Evolutionary conservation across 352 stramenopile genomes (phyloP).

Genomic region (Phytophthora pinifolia): DNA sequence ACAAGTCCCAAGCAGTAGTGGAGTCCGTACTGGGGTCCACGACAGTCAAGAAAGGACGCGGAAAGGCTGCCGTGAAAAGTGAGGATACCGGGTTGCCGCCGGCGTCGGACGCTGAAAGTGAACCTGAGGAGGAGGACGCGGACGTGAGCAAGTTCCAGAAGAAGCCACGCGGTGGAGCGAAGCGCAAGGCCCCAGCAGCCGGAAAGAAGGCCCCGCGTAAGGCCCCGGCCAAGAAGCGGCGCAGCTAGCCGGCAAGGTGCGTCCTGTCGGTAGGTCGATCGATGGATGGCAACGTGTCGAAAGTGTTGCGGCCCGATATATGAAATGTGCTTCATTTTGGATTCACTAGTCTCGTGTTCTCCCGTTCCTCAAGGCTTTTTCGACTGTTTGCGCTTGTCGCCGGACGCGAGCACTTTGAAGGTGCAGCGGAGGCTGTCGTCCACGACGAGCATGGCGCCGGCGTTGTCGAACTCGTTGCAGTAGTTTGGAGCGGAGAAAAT

Average conservation of each 20-base stretch:
- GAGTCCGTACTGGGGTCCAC: slow-evolving; percentile 69
- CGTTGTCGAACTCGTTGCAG: slow-evolving; percentile 99
- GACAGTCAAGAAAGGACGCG: slow-evolving; percentile 73
- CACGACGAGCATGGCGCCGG: slow-evolving; percentile 88
- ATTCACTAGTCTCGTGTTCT: background rate
- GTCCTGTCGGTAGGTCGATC: slow-evolving; percentile 12
- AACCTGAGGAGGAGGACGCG: slow-evolving; percentile 56
- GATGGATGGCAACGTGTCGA: slow-evolving; percentile 13
- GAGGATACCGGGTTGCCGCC: slow-evolving; percentile 54
- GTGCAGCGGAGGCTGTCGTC: slow-evolving; percentile 73
- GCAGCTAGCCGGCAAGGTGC: slow-evolving; percentile 25
- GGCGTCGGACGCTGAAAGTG: slow-evolving; percentile 72
- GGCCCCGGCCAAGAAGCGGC: slow-evolving; percentile 58
- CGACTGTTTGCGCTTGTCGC: slow-evolving; percentile 60
- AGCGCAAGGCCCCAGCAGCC: slow-evolving; percentile 52
- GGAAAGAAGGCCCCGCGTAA: slow-evolving; percentile 55
- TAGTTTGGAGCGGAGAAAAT: slow-evolving; percentile 99
- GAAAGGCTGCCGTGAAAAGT: slow-evolving; percentile 40
- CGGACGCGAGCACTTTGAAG: slow-evolving; percentile 84
- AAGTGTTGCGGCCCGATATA: slow-evolving; percentile 21
- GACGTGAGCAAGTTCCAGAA: slow-evolving; percentile 87
- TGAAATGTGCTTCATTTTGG: background rate
- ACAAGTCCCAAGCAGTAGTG: slow-evolving; percentile 95
- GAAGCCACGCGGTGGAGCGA: slow-evolving; percentile 52
- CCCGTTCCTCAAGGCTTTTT: slow-evolving; percentile 31